phyloP scores from a whole-genome alignment of 345 rosid genomes.

The Anacardium occidentale region DNA sequence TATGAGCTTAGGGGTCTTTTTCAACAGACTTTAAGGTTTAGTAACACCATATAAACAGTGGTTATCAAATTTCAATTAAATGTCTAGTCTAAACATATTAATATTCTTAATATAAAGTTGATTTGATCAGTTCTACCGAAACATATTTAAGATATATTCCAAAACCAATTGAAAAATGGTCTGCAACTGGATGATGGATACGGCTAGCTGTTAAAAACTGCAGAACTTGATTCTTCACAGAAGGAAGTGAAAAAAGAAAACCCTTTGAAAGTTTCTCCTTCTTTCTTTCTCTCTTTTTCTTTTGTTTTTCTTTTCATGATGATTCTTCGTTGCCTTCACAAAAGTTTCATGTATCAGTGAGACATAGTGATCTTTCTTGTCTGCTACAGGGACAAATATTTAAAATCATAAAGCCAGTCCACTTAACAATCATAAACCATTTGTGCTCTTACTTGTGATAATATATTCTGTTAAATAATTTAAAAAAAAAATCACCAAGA shows the following conservation, averaged over 20 bases:
- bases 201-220: constrained; percentile 13
- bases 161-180: not conserved
- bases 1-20: too few relatives aligned
- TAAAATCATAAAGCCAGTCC: constrained; percentile 24
- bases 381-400: constrained; percentile 18
- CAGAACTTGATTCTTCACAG: constrained; percentile 9
- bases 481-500: not conserved
- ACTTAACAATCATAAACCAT: constrained; percentile 33
- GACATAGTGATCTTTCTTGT: constrained; percentile 20
- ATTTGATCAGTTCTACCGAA: not conserved
- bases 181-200: not conserved
- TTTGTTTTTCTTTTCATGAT: not conserved
- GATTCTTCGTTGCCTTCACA: not conserved
- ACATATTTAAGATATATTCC: not conserved
- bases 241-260: not conserved
- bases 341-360: constrained; percentile 32
- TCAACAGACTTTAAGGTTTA: too few relatives aligned
- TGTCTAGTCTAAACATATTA: too few relatives aligned
- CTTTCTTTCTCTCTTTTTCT: not conserved
- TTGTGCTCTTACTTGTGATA: constrained; percentile 28
- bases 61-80: too few relatives aligned
- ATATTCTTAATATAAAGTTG: not conserved
- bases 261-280: not conserved
- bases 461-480: constrained; percentile 11
- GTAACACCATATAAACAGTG: too few relatives aligned